Base-by-base conservation (phyloP, 2,329 filamentous ascomycete genomes). In the Plenodomus tracheiphilus region DNA sequence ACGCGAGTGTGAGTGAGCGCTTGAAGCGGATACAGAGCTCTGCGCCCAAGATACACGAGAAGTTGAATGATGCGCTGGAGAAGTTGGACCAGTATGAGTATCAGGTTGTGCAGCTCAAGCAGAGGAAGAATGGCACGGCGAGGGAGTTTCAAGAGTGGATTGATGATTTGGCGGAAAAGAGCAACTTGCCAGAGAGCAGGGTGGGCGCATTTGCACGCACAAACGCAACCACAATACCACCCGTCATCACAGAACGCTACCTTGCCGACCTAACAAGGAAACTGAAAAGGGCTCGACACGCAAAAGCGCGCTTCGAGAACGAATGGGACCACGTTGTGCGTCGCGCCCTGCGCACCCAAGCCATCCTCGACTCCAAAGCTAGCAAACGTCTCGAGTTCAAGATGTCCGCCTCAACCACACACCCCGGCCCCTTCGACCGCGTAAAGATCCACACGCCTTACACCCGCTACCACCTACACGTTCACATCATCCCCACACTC, bases 201-300 rank as follows among this genome's bases (percentile, higher is more conserved):
- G 65, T 73, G 1, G 59, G 58, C 34, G 65, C 53, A 6, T 54
- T 59, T 1, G 54, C 56, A 20, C 51, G 61, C 6, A 53, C 54
- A 42, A 61, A 53, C 19, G 74, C 78, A 17, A 74, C 79, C 21
- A 68, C 71, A 5, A 74, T 93, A 2, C 93, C 93, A 0, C 85
- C 87, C 16, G 87, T 97, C 41, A 89, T 99, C 53, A 97, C 94
- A 0, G 89, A 95, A 66, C 87, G 93, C 62, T 99, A 96, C 71
- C 79, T 99, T 54, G 94, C 94, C 46, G 91, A 97, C 56, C 74
- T 99, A 25, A 95, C 91, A 1, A 81, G 93, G 47, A 87, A 88
- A 56, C 78, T 97, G 25, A 85, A 88, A 60, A 85, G 91, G 47
- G 91, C 92, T 6, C 83, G 88, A 21, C 92, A 99, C 70, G 85